Conservation (phyloP, 2,329 filamentous ascomycete species). For the Myrmaecium sp. region DNA sequence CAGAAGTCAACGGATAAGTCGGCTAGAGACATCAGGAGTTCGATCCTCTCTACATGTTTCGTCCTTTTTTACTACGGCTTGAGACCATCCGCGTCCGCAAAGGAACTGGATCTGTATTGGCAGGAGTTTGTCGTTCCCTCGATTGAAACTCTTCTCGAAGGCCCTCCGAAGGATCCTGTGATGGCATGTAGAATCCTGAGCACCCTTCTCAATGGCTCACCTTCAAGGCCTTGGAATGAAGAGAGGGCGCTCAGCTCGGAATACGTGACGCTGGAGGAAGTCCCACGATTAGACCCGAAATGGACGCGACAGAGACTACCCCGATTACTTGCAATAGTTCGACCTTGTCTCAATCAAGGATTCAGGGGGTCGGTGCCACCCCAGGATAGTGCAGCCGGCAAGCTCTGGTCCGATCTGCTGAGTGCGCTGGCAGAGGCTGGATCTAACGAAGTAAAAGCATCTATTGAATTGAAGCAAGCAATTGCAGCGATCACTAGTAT, state of each 20-base stretch:
- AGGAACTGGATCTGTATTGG: conserved; percentile 65
- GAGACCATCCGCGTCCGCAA: conserved; percentile 46
- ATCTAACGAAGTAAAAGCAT: conserved; percentile 77
- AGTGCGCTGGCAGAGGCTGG: conserved; percentile 49
- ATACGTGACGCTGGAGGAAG: conserved; percentile 46
- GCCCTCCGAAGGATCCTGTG: conserved; percentile 9
- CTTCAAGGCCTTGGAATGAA: conserved; percentile 51
- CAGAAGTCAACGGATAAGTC: conserved; percentile 39
- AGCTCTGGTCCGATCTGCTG: conserved; percentile 46
- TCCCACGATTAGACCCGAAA: conserved; percentile 69
- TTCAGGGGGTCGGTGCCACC: conserved; percentile 4
- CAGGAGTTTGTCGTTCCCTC: conserved; percentile 56
- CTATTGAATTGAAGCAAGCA: conserved; percentile 65
- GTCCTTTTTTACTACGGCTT: conserved; percentile 73
- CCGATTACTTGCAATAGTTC: conserved; percentile 46
- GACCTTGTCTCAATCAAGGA: conserved; percentile 31
- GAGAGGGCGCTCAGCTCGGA: conserved; percentile 40
- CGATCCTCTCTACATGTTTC: conserved; percentile 56
- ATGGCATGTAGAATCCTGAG: conserved; percentile 46
- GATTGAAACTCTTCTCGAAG: conserved; percentile 8
- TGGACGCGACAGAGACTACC: conserved; percentile 65
- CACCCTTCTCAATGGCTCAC: conserved; percentile 47
- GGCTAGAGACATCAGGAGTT: conserved; percentile 29
- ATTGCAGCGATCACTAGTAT: conserved; percentile 55
- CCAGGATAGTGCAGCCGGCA: conserved; percentile 33